Base-by-base conservation (phyloP, 2,329 filamentous ascomycete genomes). In the Stachybotrys chartarum region DNA sequence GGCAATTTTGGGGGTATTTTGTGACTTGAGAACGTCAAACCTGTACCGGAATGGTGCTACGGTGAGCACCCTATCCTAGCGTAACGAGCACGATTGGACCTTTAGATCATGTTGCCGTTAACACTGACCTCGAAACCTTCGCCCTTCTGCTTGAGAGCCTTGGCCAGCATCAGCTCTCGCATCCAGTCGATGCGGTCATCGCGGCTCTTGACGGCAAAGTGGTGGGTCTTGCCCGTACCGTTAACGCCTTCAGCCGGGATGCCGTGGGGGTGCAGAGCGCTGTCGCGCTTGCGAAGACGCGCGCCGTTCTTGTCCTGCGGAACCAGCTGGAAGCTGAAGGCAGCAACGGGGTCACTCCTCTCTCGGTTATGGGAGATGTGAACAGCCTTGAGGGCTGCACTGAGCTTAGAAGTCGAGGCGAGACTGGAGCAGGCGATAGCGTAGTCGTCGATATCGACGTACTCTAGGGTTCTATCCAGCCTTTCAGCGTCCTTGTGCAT, bases 141-240 rank as follows among this genome's bases (percentile, higher is more conserved):
- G 50, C 83, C 85, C 80, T 92, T 94, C 72, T 91, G 87, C 77
- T 86, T 89, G 68, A 91, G 76, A 17, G 90, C 90, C 76, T 94
- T 94, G 54, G 90, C 90, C 50, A 95, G 83, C 90, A 95, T 95
- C 58, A 95, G 76, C 79, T 95, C 90, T 54, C 90, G 81, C 90
- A 95, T 95, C 94, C 94, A 99, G 70, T 97, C 93, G 65, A 97
- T 97, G 58, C 93, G 83, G 68, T 97, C 90, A 67, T 97, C 90
- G 14, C 91, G 83, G 64, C 80, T 84, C 73, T 87, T 88, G 63
- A 97, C 93, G 0, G 93, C 90, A 69, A 97, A 97, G 69, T 97
- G 91, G 67, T 97, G 93, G 49, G 90, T 88, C 79, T 96, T 97
- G 64, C 84, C 84, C 11, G 81, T 84, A 55, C 82, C 83, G 57